phyloP scores from a whole-genome alignment of 2,329 filamentous ascomycete species.

The Ceratocystis destructans region DNA sequence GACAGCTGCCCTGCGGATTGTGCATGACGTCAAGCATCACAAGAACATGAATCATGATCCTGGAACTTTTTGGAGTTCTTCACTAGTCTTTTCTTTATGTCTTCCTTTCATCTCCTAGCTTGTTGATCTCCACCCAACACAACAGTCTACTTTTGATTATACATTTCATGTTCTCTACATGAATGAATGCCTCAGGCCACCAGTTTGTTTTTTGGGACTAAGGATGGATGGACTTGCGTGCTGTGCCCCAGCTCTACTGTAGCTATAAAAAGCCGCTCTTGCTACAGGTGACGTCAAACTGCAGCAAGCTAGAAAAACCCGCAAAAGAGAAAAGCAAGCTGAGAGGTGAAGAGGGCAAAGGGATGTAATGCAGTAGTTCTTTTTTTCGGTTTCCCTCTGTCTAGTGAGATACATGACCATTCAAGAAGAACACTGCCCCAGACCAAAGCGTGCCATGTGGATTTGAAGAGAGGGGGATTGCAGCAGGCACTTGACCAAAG shows the following conservation, averaged over 20 bases:
- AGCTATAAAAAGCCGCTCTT: background rate
- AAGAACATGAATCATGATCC: background rate
- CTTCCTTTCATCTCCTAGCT: background rate
- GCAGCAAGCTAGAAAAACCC: background rate
- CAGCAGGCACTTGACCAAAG: background rate
- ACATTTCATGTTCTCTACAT: background rate
- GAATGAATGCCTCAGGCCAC: background rate
- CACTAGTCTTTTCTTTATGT: background rate
- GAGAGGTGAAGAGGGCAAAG: background rate
- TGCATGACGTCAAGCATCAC: background rate
- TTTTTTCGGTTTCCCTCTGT: background rate
- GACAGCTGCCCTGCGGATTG: too few relatives aligned
- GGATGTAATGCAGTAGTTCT: background rate
- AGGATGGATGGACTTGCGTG: background rate
- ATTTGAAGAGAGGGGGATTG: background rate
- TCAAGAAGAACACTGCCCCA: background rate
- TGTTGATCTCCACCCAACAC: background rate
- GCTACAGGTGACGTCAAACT: slow-evolving; percentile 1
- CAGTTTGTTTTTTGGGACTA: background rate
- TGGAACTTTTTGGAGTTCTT: background rate
- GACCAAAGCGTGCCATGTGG: background rate
- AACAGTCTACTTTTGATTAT: background rate
- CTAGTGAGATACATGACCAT: background rate
- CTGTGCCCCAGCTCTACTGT: background rate
- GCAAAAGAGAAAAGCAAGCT: background rate